phyloP scores from a whole-genome alignment of 306 rosid species.

The Castanea mollissima region DNA sequence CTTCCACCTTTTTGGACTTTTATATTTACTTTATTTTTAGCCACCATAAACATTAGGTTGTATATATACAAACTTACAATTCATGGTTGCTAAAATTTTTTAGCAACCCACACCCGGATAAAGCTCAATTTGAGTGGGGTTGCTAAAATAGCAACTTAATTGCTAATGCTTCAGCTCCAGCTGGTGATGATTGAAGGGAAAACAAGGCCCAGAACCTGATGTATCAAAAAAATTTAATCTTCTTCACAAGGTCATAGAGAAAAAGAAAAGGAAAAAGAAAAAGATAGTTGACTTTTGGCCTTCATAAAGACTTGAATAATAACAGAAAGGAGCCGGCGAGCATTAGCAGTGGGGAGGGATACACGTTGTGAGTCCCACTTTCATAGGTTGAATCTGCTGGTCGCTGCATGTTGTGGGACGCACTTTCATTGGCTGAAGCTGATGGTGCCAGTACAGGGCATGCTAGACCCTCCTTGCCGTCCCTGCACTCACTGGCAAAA shows the following conservation, averaged over 20 bases:
- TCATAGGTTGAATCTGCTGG: not conserved
- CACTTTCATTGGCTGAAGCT: constrained; percentile 21
- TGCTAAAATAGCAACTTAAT: too few relatives aligned
- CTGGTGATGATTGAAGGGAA: not conserved
- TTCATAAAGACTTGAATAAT: constrained; percentile 31
- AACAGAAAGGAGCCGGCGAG: constrained; percentile 40
- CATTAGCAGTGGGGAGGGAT: constrained; percentile 37
- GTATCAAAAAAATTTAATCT: constrained; percentile 8
- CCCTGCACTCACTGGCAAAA: constrained; percentile 71
- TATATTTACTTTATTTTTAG: too few relatives aligned
- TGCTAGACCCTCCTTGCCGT: constrained; percentile 61
- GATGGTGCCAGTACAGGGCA: constrained; percentile 77
- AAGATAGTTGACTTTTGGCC: not conserved
- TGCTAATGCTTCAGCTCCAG: constrained; percentile 3
- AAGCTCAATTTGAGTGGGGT: too few relatives aligned
- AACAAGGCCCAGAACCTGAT: constrained; percentile 1
- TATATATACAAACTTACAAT: too few relatives aligned
- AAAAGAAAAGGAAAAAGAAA: constrained; percentile 19
- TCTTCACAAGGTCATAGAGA: constrained; percentile 12
- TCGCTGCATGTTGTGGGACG: constrained; percentile 21
- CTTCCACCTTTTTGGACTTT: too few relatives aligned
- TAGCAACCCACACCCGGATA: too few relatives aligned
- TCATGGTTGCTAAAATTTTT: too few relatives aligned
- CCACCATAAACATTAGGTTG: too few relatives aligned
- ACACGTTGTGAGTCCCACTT: constrained; percentile 27